Conservation (phyloP, 768 basidiomycete species). For the Lenzites betulinus region DNA sequence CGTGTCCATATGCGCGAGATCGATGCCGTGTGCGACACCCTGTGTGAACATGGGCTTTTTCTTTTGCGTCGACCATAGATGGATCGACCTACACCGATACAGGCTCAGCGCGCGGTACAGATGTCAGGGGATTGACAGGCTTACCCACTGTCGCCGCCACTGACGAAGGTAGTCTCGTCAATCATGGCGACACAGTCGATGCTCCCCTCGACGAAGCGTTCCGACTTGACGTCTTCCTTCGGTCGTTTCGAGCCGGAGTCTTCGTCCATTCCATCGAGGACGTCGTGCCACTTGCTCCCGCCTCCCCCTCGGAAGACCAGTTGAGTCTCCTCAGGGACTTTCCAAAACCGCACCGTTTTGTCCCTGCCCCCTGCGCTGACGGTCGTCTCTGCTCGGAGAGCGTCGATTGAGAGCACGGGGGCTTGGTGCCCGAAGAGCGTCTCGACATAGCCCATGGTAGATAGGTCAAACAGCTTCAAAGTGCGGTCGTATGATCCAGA, state of each 20-base stretch:
- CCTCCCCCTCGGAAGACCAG: constrained; percentile 97
- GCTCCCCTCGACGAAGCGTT: constrained; percentile 81
- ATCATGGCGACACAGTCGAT: constrained; percentile 93
- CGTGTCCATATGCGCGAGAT: constrained; percentile 67
- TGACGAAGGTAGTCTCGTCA: constrained; percentile 90
- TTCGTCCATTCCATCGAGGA: constrained; percentile 76
- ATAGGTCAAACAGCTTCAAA: constrained; percentile 81
- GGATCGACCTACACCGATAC: constrained; percentile 66
- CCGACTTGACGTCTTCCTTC: constrained; percentile 39
- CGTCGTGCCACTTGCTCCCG: constrained; percentile 73
- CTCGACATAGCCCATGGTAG: constrained; percentile 90
- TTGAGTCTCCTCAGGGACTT: constrained; percentile 92
- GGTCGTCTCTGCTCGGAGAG: constrained; percentile 80
- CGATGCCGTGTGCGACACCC: constrained; percentile 84
- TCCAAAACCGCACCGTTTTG: constrained; percentile 93
- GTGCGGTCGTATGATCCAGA: constrained; percentile 85
- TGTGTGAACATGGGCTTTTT: constrained; percentile 94
- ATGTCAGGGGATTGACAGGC: constrained; percentile 33
- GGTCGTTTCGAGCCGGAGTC: constrained; percentile 43
- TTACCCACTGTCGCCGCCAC: constrained; percentile 95
- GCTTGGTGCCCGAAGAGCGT: constrained; percentile 98
- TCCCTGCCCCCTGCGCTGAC: constrained; percentile 90
- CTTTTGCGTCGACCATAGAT: constrained; percentile 87
- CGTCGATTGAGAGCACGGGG: constrained; percentile 72
- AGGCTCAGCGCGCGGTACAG: background rate